Percentiles rank a stretch among this genome's conserved stretches.
phyloP scores from a whole-genome alignment of 352 stramenopile genomes.

The Phytophthora hybrid region DNA sequence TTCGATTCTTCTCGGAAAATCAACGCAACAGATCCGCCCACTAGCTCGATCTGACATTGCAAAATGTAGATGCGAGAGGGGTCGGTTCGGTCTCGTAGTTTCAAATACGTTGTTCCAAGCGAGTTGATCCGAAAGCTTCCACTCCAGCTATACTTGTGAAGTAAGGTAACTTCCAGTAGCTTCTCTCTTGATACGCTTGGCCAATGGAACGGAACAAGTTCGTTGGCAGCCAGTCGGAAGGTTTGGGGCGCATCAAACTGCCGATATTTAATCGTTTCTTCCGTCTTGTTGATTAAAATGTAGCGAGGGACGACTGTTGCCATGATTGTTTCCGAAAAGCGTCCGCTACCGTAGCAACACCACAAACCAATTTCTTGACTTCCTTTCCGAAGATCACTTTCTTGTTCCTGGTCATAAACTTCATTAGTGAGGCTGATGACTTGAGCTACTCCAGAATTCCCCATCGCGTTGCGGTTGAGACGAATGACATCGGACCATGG shows the following conservation, averaged over 20 bases:
- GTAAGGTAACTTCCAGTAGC: slow-evolving; percentile 84
- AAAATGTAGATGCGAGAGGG: slow-evolving; percentile 88
- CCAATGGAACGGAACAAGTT: slow-evolving; percentile 88
- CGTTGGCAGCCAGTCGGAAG: slow-evolving; percentile 74
- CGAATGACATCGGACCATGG: slow-evolving; percentile 88
- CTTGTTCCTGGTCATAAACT: slow-evolving; percentile 61
- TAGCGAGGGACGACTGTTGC: slow-evolving; percentile 88
- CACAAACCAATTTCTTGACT: slow-evolving; percentile 86
- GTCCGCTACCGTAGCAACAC: slow-evolving; percentile 85
- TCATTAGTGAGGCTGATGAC: slow-evolving; percentile 87
- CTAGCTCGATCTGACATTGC: slow-evolving; percentile 88
- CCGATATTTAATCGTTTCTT: slow-evolving; percentile 86
- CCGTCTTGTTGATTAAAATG: slow-evolving; percentile 90
- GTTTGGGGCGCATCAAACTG: slow-evolving; percentile 82
- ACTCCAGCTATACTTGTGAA: slow-evolving; percentile 87
- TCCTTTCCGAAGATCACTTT: slow-evolving; percentile 69
- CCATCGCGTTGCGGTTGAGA: slow-evolving; percentile 89
- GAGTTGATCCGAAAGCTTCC: slow-evolving; percentile 89
- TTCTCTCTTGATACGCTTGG: slow-evolving; percentile 79
- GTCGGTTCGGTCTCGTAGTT: slow-evolving; percentile 78
- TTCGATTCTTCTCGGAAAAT: slow-evolving; percentile 89
- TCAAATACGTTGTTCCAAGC: slow-evolving; percentile 87
- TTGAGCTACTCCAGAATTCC: slow-evolving; percentile 88
- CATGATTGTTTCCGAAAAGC: slow-evolving; percentile 89
- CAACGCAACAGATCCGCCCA: slow-evolving; percentile 86